Evolutionary conservation across 169 alveolate genomes (phyloP).

Genomic region (Eimeria nieschulzi): DNA sequence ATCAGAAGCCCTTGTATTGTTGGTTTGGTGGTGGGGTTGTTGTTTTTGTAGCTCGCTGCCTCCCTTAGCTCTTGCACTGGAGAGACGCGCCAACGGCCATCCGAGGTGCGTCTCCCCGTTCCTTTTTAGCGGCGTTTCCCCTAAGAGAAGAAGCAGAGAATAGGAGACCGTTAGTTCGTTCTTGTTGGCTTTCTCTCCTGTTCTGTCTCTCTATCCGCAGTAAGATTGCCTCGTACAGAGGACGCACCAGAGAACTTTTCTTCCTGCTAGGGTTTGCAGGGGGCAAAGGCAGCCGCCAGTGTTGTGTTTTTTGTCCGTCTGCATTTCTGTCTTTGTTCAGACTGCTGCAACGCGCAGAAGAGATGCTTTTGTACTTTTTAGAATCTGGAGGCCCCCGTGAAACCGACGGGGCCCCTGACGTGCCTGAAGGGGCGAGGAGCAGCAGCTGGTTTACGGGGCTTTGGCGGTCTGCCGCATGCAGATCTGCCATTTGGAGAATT

Average conservation of each 20-base stretch:
- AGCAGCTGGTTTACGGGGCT: not conserved
- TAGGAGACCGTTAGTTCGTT: too few species aligned
- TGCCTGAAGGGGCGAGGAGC: not conserved
- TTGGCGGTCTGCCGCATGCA: slow-evolving; percentile 14
- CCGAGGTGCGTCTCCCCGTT: not conserved
- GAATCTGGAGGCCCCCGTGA: not conserved
- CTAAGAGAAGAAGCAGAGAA: too few species aligned
- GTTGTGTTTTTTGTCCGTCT: not conserved
- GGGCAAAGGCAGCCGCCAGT: not conserved
- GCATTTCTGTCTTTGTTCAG: not conserved
- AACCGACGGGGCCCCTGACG: not conserved
- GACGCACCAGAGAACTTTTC: too few species aligned
- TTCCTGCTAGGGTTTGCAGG: too few species aligned
- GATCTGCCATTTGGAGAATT: not conserved
- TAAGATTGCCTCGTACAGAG: too few species aligned
- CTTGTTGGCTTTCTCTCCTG: not conserved
- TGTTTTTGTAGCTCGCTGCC: not conserved
- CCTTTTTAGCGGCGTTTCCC: not conserved
- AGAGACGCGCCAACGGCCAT: slow-evolving; percentile 1
- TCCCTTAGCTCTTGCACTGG: not conserved
- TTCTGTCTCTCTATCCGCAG: not conserved
- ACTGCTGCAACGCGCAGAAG: slow-evolving; percentile 14
- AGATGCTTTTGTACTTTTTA: not conserved
- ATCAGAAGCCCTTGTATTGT: not conserved
- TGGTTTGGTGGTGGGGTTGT: not conserved